These are phyloP conservation scores for Trypanosoma congolense DNA, from an alignment of 208 protist species.

Conservation along the genomic window DNA sequence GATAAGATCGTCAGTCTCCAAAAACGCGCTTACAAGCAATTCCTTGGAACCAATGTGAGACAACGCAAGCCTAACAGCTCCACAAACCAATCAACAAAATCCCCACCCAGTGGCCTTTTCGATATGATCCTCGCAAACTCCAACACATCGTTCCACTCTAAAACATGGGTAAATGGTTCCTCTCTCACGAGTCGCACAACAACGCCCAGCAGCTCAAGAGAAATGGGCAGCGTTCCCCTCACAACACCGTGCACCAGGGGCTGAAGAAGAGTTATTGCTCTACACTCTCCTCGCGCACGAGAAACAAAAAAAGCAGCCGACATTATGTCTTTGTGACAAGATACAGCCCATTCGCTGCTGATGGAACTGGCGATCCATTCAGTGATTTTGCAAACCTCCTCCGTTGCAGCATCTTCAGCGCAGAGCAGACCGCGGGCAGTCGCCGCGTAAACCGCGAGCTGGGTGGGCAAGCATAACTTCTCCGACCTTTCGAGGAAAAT, in stretches of 20 bases:
- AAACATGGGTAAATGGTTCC: constrained; percentile 1
- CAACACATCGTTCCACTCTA: constrained; percentile 13
- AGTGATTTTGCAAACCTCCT: constrained; percentile 5
- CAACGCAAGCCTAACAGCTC: constrained; percentile 12
- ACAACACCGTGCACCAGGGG: constrained; percentile 1
- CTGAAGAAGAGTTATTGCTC: constrained; percentile 7
- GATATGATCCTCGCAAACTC: constrained; percentile 7
- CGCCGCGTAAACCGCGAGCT: constrained; percentile 10
- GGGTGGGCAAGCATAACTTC: not conserved
- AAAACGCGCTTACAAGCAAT: constrained; percentile 8
- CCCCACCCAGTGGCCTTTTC: constrained; percentile 1
- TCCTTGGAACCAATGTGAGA: constrained; percentile 10
- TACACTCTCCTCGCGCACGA: not conserved
- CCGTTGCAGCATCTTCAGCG: constrained; percentile 2
- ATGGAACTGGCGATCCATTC: constrained; percentile 2
- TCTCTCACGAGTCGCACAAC: constrained; percentile 10
- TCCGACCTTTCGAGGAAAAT: constrained; percentile 9
- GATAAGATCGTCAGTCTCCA: constrained; percentile 9
- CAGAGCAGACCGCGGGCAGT: constrained; percentile 12
- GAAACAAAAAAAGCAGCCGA: not conserved
- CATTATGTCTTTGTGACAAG: constrained; percentile 6
- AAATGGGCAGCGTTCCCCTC: not conserved
- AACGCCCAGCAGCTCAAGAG: constrained; percentile 6
- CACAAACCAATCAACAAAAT: constrained; percentile 5
- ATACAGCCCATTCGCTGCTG: constrained; percentile 2